Base-by-base conservation (phyloP, 208 protist genomes). In the Zelonia costaricensis region DNA sequence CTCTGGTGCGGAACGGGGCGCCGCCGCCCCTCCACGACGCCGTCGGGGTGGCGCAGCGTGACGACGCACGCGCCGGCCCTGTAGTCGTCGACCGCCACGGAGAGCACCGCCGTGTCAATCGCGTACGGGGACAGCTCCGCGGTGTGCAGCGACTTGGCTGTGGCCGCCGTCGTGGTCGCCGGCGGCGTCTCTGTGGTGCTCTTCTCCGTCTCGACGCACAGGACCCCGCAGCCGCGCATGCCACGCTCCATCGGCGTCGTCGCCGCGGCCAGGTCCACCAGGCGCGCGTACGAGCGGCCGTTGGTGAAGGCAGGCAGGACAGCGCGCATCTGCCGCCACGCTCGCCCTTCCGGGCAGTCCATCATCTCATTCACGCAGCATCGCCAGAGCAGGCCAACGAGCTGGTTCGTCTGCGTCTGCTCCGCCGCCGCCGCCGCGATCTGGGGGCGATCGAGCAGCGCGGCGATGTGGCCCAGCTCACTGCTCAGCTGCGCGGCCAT, bases 1-100 rank as follows among this genome's bases (percentile, higher is more conserved):
- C 52, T 65, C 20, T 52, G 18, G 38, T 66, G 31, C 13, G 56
- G 28, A 23, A 91, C 13, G 9, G 62, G 28, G 8, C 62, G 45
- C 16, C 79, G 67, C 6, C 81, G 78, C 1, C 52, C 65, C 30
- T 84, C 64, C 9, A 86, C 72, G 15, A 18, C 53, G 18, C 84
- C 87, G 45, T 89, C 79, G 2, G 74, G 77, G 38, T 76, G 63
- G 28, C 82, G 78, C 18, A 93, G 52, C 16, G 73, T 47, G 4
- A 91, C 74, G 30, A 89, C 54, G 44, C 82, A 79, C 35, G 31
- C 49, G 49, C 45, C 57, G 13, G 23, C 7, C n/a, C 39, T 23
- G 43, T 0, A 6, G 27, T 1, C 45, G 42, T 31, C 51, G 28
- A 59, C 13, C n/a, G 66, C 42, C 18, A 78, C 52, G 4, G 73